Evolutionary conservation across 805 yeast genomes (phyloP).

Genomic region (Yarrowia porcina): DNA sequence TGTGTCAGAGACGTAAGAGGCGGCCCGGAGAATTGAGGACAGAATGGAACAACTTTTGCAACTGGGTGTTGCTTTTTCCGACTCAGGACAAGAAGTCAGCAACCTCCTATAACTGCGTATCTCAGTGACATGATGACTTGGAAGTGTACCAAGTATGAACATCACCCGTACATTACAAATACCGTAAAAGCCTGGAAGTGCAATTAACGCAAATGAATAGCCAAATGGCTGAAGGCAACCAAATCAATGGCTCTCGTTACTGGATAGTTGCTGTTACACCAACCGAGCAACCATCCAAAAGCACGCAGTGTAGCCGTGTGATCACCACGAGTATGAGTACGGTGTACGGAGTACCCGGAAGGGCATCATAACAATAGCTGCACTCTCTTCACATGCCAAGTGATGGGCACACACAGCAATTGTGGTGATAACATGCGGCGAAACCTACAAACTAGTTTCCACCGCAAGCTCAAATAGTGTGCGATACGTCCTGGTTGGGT

Average conservation of each 20-base stretch:
- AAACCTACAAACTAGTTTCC: background rate
- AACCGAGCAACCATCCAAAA: background rate
- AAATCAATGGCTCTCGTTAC: too few relatives aligned
- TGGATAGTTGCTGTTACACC: background rate
- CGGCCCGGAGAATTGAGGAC: background rate
- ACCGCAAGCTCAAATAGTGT: background rate
- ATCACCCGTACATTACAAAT: too few relatives aligned
- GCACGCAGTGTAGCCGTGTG: too few relatives aligned
- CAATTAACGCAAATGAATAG: too few relatives aligned
- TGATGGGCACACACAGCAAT: background rate
- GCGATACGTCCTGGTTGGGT: background rate
- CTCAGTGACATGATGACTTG: too few relatives aligned
- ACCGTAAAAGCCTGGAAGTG: too few relatives aligned
- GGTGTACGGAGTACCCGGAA: too few relatives aligned
- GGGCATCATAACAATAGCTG: too few relatives aligned
- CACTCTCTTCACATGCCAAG: background rate
- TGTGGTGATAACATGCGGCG: background rate
- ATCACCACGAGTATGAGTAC: too few relatives aligned
- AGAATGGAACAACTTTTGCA: background rate
- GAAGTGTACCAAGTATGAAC: too few relatives aligned
- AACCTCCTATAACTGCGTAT: too few relatives aligned
- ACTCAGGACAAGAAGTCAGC: background rate
- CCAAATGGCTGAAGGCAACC: too few relatives aligned
- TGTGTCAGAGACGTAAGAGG: background rate
- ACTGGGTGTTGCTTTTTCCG: background rate